Conservation (phyloP, 352 stramenopile genomes). For the Aphanomyces stellatus region DNA sequence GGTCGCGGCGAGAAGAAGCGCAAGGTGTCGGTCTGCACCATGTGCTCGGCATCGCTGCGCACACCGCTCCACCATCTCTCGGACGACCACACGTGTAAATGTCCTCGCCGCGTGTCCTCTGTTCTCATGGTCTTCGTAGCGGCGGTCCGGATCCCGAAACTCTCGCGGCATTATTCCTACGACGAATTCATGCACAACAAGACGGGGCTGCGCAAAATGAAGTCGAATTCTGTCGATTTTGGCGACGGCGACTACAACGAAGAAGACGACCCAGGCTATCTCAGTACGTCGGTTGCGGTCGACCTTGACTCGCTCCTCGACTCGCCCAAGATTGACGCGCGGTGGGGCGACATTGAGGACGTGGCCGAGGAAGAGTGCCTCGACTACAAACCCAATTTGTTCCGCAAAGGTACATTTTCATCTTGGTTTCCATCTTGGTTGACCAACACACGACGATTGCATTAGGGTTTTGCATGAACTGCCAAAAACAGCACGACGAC, state of each 20-base stretch:
- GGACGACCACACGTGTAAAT: background rate
- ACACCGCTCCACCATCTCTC: background rate
- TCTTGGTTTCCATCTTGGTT: background rate
- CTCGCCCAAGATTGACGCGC: slow-evolving; percentile 73
- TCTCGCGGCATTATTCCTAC: slow-evolving; percentile 17
- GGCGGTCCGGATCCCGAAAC: background rate
- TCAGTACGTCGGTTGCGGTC: slow-evolving; percentile 20
- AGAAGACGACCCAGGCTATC: slow-evolving; percentile 15
- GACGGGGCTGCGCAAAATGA: background rate
- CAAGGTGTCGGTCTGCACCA: slow-evolving; percentile 18
- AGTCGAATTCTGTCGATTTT: slow-evolving; percentile 18
- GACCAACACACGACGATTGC: background rate
- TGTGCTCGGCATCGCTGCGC: slow-evolving; percentile 15
- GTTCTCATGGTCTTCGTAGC: background rate
- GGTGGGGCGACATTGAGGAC: slow-evolving; percentile 74
- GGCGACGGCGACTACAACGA: slow-evolving; percentile 11
- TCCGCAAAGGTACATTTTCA: slow-evolving; percentile 45
- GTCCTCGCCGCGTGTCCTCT: background rate
- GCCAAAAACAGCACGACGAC: slow-evolving; percentile 84
- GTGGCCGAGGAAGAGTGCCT: slow-evolving; percentile 78
- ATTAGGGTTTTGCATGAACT: slow-evolving; percentile 73
- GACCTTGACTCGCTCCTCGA: slow-evolving; percentile 76
- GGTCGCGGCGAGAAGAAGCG: slow-evolving; percentile 10
- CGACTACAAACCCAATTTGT: slow-evolving; percentile 75
- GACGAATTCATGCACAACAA: slow-evolving; percentile 19